Evolutionary conservation across 352 stramenopile species (phyloP).

Genomic region (Globisporangium megalacanthum): DNA sequence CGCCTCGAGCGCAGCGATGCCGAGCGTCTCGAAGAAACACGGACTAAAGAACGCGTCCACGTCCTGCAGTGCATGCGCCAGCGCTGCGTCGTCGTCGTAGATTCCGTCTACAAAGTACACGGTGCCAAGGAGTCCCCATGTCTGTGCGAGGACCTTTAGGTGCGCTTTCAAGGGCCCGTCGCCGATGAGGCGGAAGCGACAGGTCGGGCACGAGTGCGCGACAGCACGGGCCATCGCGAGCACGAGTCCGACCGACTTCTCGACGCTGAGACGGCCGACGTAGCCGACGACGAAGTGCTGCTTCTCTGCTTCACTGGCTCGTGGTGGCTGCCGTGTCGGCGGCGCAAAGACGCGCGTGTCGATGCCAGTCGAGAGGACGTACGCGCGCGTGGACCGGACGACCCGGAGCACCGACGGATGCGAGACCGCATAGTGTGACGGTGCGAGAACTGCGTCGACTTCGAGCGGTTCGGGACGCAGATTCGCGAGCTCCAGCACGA

Average conservation of each 20-base stretch:
- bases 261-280: constrained; percentile 33
- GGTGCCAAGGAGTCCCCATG: constrained; percentile 23
- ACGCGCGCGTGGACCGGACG: constrained; percentile 15
- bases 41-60: constrained; percentile 40
- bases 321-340: not conserved
- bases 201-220: constrained; percentile 14
- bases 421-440: constrained; percentile 39
- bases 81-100: constrained; percentile 30
- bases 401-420: constrained; percentile 34
- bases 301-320: not conserved
- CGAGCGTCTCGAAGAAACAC: constrained; percentile 44
- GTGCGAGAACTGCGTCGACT: constrained; percentile 45
- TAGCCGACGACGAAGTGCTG: constrained; percentile 38
- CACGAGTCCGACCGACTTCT: constrained; percentile 46
- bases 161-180: constrained; percentile 27
- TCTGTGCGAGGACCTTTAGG: constrained; percentile 18
- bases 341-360: constrained; percentile 32
- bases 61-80: constrained; percentile 24
- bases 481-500: constrained; percentile 54
- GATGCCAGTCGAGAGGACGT: constrained; percentile 42
- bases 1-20: constrained; percentile 47
- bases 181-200: constrained; percentile 28
- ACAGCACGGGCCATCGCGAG: constrained; percentile 26
- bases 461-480: constrained; percentile 26
- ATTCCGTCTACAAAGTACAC: constrained; percentile 43